These are phyloP conservation scores for Cenococcum geophilum DNA, from an alignment of 495 filamentous ascomycete species.

Conservation along the genomic window DNA sequence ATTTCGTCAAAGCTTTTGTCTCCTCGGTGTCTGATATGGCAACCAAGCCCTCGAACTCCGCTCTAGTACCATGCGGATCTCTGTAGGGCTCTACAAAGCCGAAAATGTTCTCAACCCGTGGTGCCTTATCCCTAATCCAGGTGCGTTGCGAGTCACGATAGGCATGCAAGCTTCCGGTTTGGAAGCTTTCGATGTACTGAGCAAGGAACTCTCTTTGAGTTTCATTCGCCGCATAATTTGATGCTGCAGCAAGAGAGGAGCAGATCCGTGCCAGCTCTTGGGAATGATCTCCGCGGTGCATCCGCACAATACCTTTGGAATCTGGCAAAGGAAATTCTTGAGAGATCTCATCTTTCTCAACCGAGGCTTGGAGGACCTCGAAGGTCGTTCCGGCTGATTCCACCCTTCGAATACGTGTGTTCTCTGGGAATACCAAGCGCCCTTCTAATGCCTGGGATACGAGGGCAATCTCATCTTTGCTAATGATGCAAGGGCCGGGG, in stretches of 20 bases:
- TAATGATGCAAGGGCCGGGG: conserved; percentile 24
- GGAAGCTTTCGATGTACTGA: conserved; percentile 37
- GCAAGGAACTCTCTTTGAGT: conserved; percentile 33
- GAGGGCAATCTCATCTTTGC: conserved; percentile 26
- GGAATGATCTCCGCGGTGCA: conserved; percentile 34
- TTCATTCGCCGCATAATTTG: conserved; percentile 35
- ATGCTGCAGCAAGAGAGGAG: conserved; percentile 23
- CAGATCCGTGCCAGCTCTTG: conserved; percentile 29
- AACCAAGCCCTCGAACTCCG: conserved; percentile 46
- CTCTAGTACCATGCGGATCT: conserved; percentile 43
- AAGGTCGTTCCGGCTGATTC: conserved; percentile 5
- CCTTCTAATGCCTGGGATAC: conserved; percentile 27
- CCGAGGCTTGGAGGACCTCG: conserved; percentile 37
- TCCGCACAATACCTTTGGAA: conserved; percentile 5
- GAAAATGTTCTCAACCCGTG: conserved; percentile 43
- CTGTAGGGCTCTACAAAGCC: conserved; percentile 49
- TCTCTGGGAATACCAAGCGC: conserved; percentile 31
- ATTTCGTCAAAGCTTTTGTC: conserved; percentile 32
- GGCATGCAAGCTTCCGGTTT: conserved; percentile 36
- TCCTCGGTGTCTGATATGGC: conserved; percentile 42
- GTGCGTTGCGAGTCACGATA: conserved; percentile 39
- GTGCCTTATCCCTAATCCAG: conserved; percentile 42
- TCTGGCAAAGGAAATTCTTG: not conserved
- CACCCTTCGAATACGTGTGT: conserved; percentile 33
- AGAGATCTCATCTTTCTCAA: conserved; percentile 9